A percentile compares a stretch with the other conserved stretches of the same genome.
These are phyloP conservation scores for Thermomucor indicae-seudaticae DNA, from an alignment of 371 early-diverging fungal species.

Conservation along the genomic window DNA sequence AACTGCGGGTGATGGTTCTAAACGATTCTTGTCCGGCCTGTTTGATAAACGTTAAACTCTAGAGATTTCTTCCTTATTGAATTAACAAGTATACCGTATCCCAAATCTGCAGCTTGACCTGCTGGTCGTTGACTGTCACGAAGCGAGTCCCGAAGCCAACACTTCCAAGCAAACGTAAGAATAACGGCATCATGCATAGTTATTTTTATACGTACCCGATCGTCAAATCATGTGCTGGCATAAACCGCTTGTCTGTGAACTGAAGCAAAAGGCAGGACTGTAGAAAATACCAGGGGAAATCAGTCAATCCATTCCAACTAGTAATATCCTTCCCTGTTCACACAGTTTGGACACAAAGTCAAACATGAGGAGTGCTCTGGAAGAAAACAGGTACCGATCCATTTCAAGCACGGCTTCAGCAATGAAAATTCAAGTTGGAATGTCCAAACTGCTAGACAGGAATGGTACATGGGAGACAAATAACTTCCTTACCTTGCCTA, in stretches of 20 bases:
- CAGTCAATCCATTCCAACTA: not conserved
- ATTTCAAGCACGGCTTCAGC: no score
- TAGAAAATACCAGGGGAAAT: not conserved
- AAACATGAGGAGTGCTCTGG: no score
- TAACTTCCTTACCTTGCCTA: conserved; percentile 16
- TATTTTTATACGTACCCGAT: conserved; percentile 61
- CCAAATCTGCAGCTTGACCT: conserved; percentile 98
- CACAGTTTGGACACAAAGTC: no score
- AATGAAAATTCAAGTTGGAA: no score
- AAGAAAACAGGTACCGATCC: no score
- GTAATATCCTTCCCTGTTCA: no score
- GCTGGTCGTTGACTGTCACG: conserved; percentile 72
- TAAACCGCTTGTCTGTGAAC: conserved; percentile 81
- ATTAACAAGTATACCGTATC: conserved; percentile 96
- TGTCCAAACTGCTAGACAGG: no score
- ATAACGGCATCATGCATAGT: no score
- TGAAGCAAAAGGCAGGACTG: conserved; percentile 80
- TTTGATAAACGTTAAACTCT: no score
- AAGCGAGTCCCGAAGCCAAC: conserved; percentile 84
- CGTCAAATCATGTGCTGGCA: conserved; percentile 81
- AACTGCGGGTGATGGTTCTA: conserved; percentile 92
- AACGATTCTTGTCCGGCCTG: conserved; percentile 94
- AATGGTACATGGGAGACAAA: no score
- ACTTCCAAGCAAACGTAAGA: conserved; percentile 21
- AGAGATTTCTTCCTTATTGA: not conserved